These are phyloP conservation scores for Phyllosticta ampelicida DNA, from an alignment of 2,329 filamentous ascomycete species.

Conservation along the genomic window DNA sequence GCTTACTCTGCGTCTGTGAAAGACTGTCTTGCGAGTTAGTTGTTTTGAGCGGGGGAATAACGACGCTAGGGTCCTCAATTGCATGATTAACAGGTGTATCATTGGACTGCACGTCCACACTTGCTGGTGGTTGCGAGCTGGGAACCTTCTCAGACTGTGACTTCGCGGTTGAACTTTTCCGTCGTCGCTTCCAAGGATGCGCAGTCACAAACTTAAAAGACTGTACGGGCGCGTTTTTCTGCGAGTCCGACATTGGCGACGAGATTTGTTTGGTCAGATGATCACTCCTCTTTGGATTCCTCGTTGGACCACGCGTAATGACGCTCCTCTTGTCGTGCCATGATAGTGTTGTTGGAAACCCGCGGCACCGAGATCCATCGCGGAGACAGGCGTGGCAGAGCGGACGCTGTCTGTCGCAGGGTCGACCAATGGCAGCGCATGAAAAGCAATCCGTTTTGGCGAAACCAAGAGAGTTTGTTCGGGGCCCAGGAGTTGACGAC, in stretches of 20 bases:
- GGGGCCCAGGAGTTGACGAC: background rate
- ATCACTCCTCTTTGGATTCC: background rate
- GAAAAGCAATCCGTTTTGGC: constrained; percentile 18
- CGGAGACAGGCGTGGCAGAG: constrained; percentile 16
- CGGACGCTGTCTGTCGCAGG: constrained; percentile 17
- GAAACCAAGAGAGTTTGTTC: constrained; percentile 16
- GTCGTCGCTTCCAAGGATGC: background rate
- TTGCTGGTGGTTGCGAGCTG: background rate
- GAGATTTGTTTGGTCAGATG: background rate
- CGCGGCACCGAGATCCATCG: constrained; percentile 14
- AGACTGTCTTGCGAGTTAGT: background rate
- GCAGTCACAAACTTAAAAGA: background rate
- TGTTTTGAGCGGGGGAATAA: background rate
- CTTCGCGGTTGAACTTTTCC: background rate
- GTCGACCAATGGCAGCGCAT: constrained; percentile 12
- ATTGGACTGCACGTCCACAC: background rate
- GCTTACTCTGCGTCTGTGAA: background rate
- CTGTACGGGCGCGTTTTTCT: background rate
- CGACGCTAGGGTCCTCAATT: background rate
- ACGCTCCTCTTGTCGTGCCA: constrained; percentile 2
- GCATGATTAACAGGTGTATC: background rate
- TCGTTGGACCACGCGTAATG: background rate
- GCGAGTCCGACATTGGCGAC: background rate
- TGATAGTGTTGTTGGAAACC: constrained; percentile 11
- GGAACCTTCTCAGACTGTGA: background rate